Evolutionary conservation across 305 asterid species (phyloP), one percentile per base, ranked within the genome.

Genomic region (Fraxinus paxiana): DNA sequence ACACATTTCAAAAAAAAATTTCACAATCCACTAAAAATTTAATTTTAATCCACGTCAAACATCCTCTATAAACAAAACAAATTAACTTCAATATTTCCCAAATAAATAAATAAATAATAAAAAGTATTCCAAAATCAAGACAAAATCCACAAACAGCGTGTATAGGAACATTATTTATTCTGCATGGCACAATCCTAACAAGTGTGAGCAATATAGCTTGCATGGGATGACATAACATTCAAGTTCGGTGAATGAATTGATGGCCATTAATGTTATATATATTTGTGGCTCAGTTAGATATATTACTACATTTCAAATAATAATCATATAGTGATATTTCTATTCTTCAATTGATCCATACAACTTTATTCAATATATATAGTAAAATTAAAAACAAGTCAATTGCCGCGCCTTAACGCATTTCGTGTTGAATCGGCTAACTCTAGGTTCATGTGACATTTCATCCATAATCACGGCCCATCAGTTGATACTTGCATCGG

Each of bases 211-310:
- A 76, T 71, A 26, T 17, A 30, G 78, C 30, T 77, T 85, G 87
- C 89, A 82, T 82, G 89, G 17, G 76, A 48, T 82, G 81, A 15
- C 83, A 80, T 80, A 83, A 67, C 85, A 81, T 76, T 87, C 28
- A 87, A 83, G 74, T 80, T 10, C 28, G 34, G 31, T 28, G 13
- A 13, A 72, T 30, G 20, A 34, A 46, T 33, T 15, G 20, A 48
- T 48, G 5, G 9, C 2, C 43, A 71, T 77, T 71, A 70, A n/a
- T 54, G 54, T 12, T 5, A 76, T 56, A 18, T 5, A 76, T 56
- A 18, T 76, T 61, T n/a, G 31, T 20, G 15, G 26, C 31, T 2
- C 6, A 0, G 15, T 46, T 46, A 22, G 1, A 13, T 0, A 13
- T 15, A 13, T 13, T 1, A 61, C 3, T 6, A 20, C 8, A 59